These are phyloP conservation scores for Iris pallida DNA, from an alignment of 116 monocot species.

Conservation along the genomic window DNA sequence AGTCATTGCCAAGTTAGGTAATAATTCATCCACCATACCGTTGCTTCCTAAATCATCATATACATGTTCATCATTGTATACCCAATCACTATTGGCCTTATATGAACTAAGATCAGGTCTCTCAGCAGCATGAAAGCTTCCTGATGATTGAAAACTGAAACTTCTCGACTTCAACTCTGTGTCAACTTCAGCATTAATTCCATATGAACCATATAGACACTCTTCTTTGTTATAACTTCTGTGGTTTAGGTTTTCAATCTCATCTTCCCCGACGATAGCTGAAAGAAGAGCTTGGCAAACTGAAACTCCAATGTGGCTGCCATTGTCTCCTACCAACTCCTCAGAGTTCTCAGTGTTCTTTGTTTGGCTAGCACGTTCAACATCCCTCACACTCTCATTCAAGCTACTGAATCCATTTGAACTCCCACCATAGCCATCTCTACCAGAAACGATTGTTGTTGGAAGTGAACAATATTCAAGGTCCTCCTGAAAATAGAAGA, in stretches of 20 bases:
- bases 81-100: slow-evolving; percentile 18
- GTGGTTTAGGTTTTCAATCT: slow-evolving; percentile 27
- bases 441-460: slow-evolving; percentile 15
- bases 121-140: slow-evolving; percentile 16
- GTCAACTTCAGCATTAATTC: slow-evolving; percentile 24
- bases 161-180: slow-evolving; percentile 25
- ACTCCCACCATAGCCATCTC: neutral
- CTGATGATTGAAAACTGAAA: slow-evolving; percentile 10
- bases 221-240: slow-evolving; percentile 18
- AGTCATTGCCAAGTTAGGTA: slow-evolving; percentile 1
- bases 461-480: slow-evolving; percentile 16
- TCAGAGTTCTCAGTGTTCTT: slow-evolving; percentile 29
- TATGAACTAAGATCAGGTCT: slow-evolving; percentile 19
- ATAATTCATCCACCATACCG: slow-evolving; percentile 15
- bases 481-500: slow-evolving; percentile 33
- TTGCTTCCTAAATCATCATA: slow-evolving; percentile 18
- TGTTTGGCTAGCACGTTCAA: neutral
- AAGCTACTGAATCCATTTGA: slow-evolving; percentile 25
- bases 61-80: slow-evolving; percentile 18
- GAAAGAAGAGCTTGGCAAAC: slow-evolving; percentile 64
- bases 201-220: slow-evolving; percentile 14
- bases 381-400: slow-evolving; percentile 8
- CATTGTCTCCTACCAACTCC: slow-evolving; percentile 34
- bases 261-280: slow-evolving; percentile 57
- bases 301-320: slow-evolving; percentile 31